Percentiles rank a stretch among this genome's conserved stretches.
Conservation (phyloP, 2,329 filamentous ascomycete genomes). For the Peltaster fructicola region DNA sequence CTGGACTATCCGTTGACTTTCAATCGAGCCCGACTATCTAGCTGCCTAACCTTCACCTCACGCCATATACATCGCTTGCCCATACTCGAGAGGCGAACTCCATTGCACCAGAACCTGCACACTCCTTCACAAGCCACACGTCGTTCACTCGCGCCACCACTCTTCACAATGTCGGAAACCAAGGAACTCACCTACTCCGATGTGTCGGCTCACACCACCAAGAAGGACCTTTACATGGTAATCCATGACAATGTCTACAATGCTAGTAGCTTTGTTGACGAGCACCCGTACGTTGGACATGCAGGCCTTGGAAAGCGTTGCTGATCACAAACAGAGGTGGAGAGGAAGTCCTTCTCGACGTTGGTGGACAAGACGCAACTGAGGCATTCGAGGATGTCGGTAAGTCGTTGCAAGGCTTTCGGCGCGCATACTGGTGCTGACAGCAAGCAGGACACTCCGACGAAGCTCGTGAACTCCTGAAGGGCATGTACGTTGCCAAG, state of each 20-base stretch:
- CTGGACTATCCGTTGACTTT: too few relatives aligned
- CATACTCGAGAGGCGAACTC: too few relatives aligned
- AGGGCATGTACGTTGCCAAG: conserved; percentile 52
- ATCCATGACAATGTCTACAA: conserved; percentile 98
- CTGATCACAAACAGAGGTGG: conserved; percentile 49
- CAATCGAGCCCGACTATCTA: too few relatives aligned
- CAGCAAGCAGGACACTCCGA: too few relatives aligned
- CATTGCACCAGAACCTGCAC: too few relatives aligned
- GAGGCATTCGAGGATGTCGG: conserved; percentile 99
- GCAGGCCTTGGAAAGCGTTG: neutral
- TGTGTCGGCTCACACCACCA: conserved; percentile 69
- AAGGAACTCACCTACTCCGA: conserved; percentile 59
- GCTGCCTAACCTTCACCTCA: too few relatives aligned
- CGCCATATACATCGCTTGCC: too few relatives aligned
- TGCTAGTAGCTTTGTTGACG: conserved; percentile 72
- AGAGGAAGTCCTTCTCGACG: conserved; percentile 94
- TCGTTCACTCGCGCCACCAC: too few relatives aligned
- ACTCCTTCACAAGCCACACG: too few relatives aligned
- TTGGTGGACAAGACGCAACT: conserved; percentile 86
- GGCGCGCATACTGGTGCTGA: too few relatives aligned
- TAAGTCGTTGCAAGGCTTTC: too few relatives aligned
- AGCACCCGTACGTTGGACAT: conserved; percentile 62
- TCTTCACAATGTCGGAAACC: conserved; percentile 34
- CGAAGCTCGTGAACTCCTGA: conserved; percentile 88
- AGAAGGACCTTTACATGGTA: conserved; percentile 85